Base-by-base conservation (phyloP, 495 filamentous ascomycete species). In the Podospora comata region DNA sequence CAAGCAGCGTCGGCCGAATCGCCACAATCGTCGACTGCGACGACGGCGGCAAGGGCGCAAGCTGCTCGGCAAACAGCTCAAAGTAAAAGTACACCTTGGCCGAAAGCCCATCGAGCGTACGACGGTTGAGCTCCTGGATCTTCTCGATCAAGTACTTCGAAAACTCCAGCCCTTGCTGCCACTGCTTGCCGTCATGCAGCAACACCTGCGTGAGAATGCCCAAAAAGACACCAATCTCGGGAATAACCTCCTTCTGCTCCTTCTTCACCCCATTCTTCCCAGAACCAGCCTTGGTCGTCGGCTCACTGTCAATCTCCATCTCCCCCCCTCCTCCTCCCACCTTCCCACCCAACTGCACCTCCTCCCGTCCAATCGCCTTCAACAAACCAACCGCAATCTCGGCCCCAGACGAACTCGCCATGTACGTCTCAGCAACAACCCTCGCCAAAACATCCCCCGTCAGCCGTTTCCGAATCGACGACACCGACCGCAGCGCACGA, bases 31-130 rank as follows among this genome's bases (percentile, higher is more conserved):
- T 87, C 18, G 94, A 92, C 68, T 90, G 87, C 19, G 92, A 90
- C 23, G 93, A 95, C 18, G 95, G 94, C 66, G 96, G 91, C 26
- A 94, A 85, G 15, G 93, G 93, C 64, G 87, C 85, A 58, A 94
- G 85, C 79, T 94, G 88, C 83, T 99, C 95, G 79, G 89, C 91
- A 83, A 97, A 97, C 65, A 98, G 82, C 60, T 91, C 92, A 79
- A 92, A 96, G 83, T 99, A 99, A 79, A 97, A 98, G 85, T 98
- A 99, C 66, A 95, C 92, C 76, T 94, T 93, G 55, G 95, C 93
- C 62, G 93, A 92, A 32, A 99, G 88, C 57, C 93, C 91, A 75
- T 99, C 95, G 68, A 99, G 82, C 18, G 95, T 97, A 66, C 95
- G 90, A 64, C 95, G 93, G 83, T 99, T 99, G 69, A 95, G 82